These are phyloP conservation scores for Periconia macrospinosa DNA, from an alignment of 2,329 filamentous ascomycete species.

Conservation along the genomic window DNA sequence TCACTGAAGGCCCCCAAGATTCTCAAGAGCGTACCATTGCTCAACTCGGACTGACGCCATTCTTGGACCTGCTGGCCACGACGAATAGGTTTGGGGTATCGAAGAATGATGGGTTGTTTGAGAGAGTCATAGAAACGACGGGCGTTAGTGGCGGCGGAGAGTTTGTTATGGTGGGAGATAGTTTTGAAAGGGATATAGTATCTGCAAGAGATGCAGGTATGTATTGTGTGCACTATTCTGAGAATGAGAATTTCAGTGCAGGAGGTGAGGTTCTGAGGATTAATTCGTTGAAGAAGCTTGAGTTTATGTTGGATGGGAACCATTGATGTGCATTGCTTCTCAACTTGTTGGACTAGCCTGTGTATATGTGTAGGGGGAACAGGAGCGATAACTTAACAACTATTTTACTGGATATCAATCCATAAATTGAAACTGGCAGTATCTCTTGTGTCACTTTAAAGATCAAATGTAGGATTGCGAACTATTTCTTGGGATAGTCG, in stretches of 20 bases:
- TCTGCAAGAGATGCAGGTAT: conserved; percentile 11
- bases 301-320: conserved; percentile 1
- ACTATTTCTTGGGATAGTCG: no score
- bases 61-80: conserved; percentile 37
- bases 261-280: background rate
- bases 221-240: conserved; percentile 2
- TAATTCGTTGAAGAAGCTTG: conserved; percentile 1
- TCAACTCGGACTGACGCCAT: conserved; percentile 31
- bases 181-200: conserved; percentile 12
- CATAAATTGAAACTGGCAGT: no score
- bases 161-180: conserved; percentile 17
- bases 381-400: no score
- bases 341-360: no score
- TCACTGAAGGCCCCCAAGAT: conserved; percentile 54
- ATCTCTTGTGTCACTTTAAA: no score
- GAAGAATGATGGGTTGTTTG: conserved; percentile 39
- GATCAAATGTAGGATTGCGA: no score
- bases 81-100: conserved; percentile 35
- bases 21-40: conserved; percentile 49
- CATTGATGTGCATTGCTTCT: no score
- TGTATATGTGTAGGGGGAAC: no score
- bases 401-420: no score
- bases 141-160: conserved; percentile 2
- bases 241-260: background rate
- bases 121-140: conserved; percentile 3